Base-by-base conservation (phyloP, 2,329 filamentous ascomycete genomes). In the Conoideocrella luteorostrata region DNA sequence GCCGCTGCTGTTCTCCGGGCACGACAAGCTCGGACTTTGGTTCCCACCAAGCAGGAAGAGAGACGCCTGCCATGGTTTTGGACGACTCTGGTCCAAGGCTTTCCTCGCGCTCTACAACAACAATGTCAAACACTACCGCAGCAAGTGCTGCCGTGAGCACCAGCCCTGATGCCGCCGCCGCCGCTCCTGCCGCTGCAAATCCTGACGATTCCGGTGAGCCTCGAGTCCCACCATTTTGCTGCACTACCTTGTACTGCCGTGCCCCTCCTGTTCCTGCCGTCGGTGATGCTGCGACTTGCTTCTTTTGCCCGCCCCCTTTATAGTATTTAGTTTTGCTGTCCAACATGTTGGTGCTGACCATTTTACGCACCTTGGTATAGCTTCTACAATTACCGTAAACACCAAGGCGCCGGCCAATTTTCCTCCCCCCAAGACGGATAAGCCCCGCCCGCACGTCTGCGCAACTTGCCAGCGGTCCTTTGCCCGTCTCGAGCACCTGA, bases 381-480 rank as follows among this genome's bases (percentile, higher is more conserved):
- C 67, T 44, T 70, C 72, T 21, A 70, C 72, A 29, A 74, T 75
- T 41, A 74, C 71, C 39, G 72, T 75, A 50, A 75, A 73, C 52
- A 72, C 72, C 50, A 67, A 64, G 47, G 50, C 58, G 39, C 61
- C 61, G 30, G 56, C 63, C 55, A 65, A 61, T 50, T 86, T 87
- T 52, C 87, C 87, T 54, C 86, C 87, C 32, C 86, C 91, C 39
- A 98, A 97, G 71, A 95, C 89, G 50, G 93, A 98, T 68, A 98
- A 97, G 71, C 93, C 93, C 45, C 81, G 91, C 51, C 93, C 93
- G 52, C 93, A 98, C 67, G 83, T 95, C 48, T 98, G 93, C 70
- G 81, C 75, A 32, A 97, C 90, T 38, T 98, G 93, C 65, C 80
- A 83, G 57, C 83, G 93, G 52, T 95, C 88, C 24, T 98, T 98